A percentile compares a stretch with the other conserved stretches of the same genome.
phyloP scores from a whole-genome alignment of 1,284 basidiomycete species.

The Microbotryum silenes-acaulis region DNA sequence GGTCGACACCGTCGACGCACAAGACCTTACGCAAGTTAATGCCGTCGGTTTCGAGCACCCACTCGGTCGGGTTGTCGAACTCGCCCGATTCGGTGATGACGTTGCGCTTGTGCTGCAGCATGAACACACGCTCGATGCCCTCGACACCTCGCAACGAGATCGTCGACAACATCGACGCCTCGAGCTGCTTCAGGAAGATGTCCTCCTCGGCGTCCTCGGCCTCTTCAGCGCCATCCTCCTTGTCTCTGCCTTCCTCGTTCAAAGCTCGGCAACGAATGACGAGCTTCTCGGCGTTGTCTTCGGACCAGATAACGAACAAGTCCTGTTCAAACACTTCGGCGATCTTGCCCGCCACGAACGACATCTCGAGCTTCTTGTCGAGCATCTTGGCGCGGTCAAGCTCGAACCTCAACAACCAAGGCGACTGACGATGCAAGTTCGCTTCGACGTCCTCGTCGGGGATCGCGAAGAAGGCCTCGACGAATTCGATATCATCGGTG shows the following conservation, averaged over 20 bases:
- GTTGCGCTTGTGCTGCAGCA: conserved; percentile 75
- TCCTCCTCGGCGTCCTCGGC: conserved; percentile 92
- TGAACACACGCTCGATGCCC: conserved; percentile 86
- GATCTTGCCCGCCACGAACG: conserved; percentile 88
- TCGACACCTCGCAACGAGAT: conserved; percentile 90
- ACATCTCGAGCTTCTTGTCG: conserved; percentile 92
- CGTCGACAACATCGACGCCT: conserved; percentile 93
- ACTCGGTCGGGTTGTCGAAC: conserved; percentile 59
- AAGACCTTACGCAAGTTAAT: conserved; percentile 90
- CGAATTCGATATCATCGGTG: conserved; percentile 91
- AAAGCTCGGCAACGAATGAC: conserved; percentile 90
- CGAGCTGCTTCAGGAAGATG: conserved; percentile 89
- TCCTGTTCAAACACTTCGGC: conserved; percentile 93
- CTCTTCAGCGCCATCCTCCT: conserved; percentile 75
- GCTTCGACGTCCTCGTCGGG: conserved; percentile 93
- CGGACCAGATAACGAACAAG: conserved; percentile 95
- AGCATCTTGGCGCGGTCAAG: conserved; percentile 97
- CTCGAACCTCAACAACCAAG: conserved; percentile 94
- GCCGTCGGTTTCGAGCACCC: conserved; percentile 96
- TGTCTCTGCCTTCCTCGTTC: conserved; percentile 31
- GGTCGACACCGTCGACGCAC: conserved; percentile 90
- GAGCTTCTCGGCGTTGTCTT: conserved; percentile 97
- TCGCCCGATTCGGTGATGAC: conserved; percentile 51
- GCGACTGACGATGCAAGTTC: conserved; percentile 84
- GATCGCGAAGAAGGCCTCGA: conserved; percentile 98